Conservation (phyloP, 768 basidiomycete species). For the Tulasnella sp. region DNA sequence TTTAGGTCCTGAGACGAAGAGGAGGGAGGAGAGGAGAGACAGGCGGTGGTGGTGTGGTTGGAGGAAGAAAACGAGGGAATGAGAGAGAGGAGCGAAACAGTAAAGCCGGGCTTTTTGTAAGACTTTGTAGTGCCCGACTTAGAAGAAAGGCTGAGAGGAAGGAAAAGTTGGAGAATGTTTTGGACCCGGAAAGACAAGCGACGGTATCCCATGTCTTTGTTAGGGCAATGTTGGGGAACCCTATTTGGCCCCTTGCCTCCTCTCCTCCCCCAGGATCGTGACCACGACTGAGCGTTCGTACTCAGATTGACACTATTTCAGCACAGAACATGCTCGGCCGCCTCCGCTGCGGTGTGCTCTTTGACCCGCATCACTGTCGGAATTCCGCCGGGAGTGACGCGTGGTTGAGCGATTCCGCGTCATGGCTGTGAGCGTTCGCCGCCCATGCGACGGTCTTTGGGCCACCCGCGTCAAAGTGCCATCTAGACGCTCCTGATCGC, state of each 20-base stretch:
- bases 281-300: not conserved
- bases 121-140: not conserved
- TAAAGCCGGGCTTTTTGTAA: not conserved
- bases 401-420: not conserved
- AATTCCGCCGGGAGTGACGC: not conserved
- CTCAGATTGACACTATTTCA: not conserved
- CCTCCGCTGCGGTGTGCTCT: not conserved
- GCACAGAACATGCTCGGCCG: not conserved
- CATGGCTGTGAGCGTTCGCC: not conserved
- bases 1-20: not conserved
- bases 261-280: not conserved
- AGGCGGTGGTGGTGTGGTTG: not conserved
- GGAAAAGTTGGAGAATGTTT: not conserved
- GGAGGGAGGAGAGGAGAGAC: not conserved
- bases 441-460: not conserved
- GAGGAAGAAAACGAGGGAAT: not conserved
- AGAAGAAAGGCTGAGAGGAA: not conserved
- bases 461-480: not conserved
- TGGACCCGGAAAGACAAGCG: not conserved
- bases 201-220: not conserved
- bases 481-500: not conserved
- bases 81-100: not conserved
- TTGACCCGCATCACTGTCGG: not conserved
- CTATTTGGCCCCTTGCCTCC: not conserved
- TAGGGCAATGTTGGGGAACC: not conserved